Conservation (phyloP, 129 eudicot species). For the Artemisia annua region DNA sequence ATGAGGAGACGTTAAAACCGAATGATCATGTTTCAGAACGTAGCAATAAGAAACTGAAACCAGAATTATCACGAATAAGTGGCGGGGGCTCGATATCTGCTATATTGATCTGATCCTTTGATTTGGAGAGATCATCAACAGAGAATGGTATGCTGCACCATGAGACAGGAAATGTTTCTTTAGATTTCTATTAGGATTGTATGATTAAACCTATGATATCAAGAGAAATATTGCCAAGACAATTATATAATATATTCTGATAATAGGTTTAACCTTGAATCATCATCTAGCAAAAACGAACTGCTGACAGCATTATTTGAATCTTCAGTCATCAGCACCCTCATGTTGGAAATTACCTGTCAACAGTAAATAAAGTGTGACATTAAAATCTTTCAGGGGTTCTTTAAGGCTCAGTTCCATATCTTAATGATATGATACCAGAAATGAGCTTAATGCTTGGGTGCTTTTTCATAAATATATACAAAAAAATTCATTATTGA, state of each 20-base stretch:
- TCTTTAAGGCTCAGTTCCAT: no score
- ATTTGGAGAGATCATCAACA: conserved; percentile 83
- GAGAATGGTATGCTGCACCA: conserved; percentile 90
- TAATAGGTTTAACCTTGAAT: background rate
- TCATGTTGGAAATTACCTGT: no score
- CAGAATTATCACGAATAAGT: conserved; percentile 89
- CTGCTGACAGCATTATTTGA: conserved; percentile 83
- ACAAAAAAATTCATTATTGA: no score
- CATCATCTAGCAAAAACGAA: conserved; percentile 57
- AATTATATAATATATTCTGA: no score
- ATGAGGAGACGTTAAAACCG: conserved; percentile 1
- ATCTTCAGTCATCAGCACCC: conserved; percentile 40
- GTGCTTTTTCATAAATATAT: no score
- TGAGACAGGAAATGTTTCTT: background rate
- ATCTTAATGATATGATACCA: no score
- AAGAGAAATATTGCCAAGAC: background rate
- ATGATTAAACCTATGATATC: background rate
- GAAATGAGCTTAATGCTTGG: no score
- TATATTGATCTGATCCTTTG: conserved; percentile 71
- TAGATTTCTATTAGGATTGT: background rate
- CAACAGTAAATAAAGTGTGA: no score
- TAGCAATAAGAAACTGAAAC: conserved; percentile 84
- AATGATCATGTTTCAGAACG: conserved; percentile 42
- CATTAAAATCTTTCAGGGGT: no score
- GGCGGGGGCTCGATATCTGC: conserved; percentile 91